Conservation (phyloP, 805 yeast genomes). For the Naumovozyma castellii region DNA sequence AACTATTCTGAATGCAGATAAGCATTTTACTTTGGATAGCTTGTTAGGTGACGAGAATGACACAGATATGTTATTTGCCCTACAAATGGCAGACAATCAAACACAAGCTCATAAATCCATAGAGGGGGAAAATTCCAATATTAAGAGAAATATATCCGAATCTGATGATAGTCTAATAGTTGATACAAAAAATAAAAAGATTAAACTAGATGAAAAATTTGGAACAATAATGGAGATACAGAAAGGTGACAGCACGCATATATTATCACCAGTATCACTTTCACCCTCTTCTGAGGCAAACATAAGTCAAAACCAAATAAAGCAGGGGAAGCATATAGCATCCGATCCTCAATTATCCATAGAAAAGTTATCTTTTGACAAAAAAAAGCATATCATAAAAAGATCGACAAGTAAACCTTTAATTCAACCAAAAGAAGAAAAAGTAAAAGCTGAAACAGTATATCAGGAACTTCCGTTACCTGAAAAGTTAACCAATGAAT, state of each 20-base stretch:
- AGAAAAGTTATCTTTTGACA: too few species aligned
- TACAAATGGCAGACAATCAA: conserved; percentile 2
- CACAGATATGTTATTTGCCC: conserved; percentile 10
- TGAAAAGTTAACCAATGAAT: conserved; percentile 22
- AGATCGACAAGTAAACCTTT: too few species aligned
- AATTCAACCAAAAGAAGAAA: too few species aligned
- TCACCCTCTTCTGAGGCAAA: neutral
- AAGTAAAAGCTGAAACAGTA: too few species aligned
- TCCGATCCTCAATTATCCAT: too few species aligned
- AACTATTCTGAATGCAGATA: conserved; percentile 9
- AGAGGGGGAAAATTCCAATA: neutral
- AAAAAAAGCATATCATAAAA: too few species aligned
- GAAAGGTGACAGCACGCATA: neutral
- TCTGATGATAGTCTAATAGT: too few species aligned
- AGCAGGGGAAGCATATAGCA: too few species aligned
- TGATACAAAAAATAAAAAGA: too few species aligned
- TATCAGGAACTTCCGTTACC: conserved; percentile 6
- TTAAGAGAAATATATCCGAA: neutral
- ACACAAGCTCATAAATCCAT: neutral
- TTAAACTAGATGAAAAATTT: too few species aligned
- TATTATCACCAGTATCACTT: neutral
- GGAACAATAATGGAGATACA: neutral
- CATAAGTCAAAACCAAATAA: neutral
- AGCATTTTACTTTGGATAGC: conserved; percentile 19
- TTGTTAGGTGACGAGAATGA: conserved; percentile 12